Percentiles rank a stretch among this genome's conserved stretches.
Conservation (phyloP, 176 grass and related monocot species). For the Luzula sylvatica region DNA sequence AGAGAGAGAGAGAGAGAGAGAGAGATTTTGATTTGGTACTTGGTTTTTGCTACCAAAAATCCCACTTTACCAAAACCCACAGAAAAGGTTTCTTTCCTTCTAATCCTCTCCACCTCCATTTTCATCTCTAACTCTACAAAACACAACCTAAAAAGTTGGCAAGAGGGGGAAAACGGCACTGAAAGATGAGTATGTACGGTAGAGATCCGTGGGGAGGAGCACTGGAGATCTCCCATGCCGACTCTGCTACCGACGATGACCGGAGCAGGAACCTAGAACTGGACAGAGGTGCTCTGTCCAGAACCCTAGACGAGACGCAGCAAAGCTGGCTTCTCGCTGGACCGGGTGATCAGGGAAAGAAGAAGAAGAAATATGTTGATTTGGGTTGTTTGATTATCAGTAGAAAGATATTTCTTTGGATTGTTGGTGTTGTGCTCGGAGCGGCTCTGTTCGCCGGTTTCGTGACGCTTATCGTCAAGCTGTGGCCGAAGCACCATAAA, state of each 20-base stretch:
- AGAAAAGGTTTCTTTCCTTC: not conserved
- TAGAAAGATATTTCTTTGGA: slow-evolving; percentile 66
- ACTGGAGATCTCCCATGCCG: slow-evolving; percentile 59
- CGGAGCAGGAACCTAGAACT: slow-evolving; percentile 87
- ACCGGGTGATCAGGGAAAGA: slow-evolving; percentile 66
- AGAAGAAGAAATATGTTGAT: slow-evolving; percentile 85
- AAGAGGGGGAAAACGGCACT: not conserved
- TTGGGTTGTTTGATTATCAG: slow-evolving; percentile 83
- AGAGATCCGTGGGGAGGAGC: slow-evolving; percentile 90
- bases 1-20: too few species aligned
- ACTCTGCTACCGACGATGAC: slow-evolving; percentile 94
- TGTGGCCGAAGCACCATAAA: slow-evolving; percentile 39
- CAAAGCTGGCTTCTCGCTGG: slow-evolving; percentile 91
- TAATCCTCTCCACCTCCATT: not conserved
- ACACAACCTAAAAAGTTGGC: not conserved
- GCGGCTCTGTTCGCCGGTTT: slow-evolving; percentile 44
- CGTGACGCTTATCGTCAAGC: slow-evolving; percentile 59
- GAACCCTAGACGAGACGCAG: slow-evolving; percentile 87
- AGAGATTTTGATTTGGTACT: too few species aligned
- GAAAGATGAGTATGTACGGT: slow-evolving; percentile 83
- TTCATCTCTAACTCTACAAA: too few species aligned
- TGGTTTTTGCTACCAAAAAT: not conserved
- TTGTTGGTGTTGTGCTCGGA: slow-evolving; percentile 45
- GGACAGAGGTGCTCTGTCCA: slow-evolving; percentile 64
- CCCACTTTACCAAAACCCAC: slow-evolving; percentile 19